Evolutionary conservation across 75 land plant species (phyloP).

Genomic region (Cryptomeria japonica): DNA sequence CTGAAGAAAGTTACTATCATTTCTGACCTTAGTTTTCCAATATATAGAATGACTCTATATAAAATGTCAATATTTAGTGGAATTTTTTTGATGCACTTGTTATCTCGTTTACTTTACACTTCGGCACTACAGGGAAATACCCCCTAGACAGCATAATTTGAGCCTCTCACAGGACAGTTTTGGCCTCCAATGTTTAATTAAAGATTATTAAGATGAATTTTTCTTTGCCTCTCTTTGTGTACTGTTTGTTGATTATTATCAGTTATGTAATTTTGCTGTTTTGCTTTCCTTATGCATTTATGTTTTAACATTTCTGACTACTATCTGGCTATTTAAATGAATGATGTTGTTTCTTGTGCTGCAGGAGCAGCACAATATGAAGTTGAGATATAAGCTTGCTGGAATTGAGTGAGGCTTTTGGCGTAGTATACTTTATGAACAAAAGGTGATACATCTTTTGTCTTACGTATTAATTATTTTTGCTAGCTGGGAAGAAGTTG

Average conservation of each 20-base stretch:
- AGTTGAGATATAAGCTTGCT: neutral
- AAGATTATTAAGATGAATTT: neutral
- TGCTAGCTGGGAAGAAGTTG: neutral
- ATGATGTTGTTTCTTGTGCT: neutral
- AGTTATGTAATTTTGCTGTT: neutral
- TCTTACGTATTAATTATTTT: neutral
- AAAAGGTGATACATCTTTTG: neutral
- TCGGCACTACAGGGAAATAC: neutral
- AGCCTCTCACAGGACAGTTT: neutral
- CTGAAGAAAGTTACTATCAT: neutral
- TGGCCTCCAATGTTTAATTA: neutral
- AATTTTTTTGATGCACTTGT: neutral
- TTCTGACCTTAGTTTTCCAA: neutral
- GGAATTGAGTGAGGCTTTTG: neutral
- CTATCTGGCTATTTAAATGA: neutral
- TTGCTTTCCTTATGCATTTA: neutral
- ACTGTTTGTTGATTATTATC: neutral
- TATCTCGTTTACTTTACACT: neutral
- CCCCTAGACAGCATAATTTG: neutral
- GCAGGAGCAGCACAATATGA: conserved; percentile 3
- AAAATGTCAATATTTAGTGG: neutral
- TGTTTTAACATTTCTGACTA: neutral
- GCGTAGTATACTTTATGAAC: neutral
- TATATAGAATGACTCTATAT: neutral
- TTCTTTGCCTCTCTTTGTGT: neutral